Evolutionary conservation across 495 filamentous ascomycete species (phyloP), one percentile per base, ranked within the genome.

Genomic region (Podospora didyma): DNA sequence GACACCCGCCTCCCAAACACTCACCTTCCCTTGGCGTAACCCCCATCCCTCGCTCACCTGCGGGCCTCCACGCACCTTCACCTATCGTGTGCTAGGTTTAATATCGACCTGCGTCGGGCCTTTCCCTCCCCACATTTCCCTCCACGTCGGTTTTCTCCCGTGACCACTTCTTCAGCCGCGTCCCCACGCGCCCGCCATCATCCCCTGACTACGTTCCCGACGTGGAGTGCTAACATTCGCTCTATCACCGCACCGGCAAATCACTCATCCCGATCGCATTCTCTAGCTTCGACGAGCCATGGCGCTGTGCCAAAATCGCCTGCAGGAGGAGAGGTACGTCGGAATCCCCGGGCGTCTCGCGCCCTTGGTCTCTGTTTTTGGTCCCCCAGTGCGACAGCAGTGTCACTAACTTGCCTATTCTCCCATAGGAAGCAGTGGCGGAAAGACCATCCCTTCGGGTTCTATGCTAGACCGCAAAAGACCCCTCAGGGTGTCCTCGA

Each of bases 361-460:
- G 34, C 28, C 16, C 46, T 16, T 10, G 21, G 24, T 47, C 39
- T n/a, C 24, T 22, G 11, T 42, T 12, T 20, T 19, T n/a, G 17
- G 34, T 52, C 22, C 17, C 12, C 47, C 19, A 12, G 7, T 54
- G 52, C 41, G 42, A 35, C 44, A 53, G 53, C 44, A n/a, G n/a
- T n/a, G n/a, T n/a, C n/a, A n/a, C 37, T 54, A 39, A 26, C 61
- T 62, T 50, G 64, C 53, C 42, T 44, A 17, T 60, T 45, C 9
- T 41, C 22, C 19, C 37, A 48, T 62, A 97, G 94, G 46, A 97
- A 96, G 74, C 90, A 95, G 73, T 99, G 94, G 94, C 85, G 94
- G 46, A 86, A 86, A 57, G 95, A 99, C 64, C 94, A 99, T 62
- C 94, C 94, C 0, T 99, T 97, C 64, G 95, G 95, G 39, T 99